A percentile compares a stretch with the other conserved stretches of the same genome.
These are phyloP conservation scores for Backusella tuberculispora DNA, from an alignment of 192 early-diverging fungal genomes.

Conservation along the genomic window DNA sequence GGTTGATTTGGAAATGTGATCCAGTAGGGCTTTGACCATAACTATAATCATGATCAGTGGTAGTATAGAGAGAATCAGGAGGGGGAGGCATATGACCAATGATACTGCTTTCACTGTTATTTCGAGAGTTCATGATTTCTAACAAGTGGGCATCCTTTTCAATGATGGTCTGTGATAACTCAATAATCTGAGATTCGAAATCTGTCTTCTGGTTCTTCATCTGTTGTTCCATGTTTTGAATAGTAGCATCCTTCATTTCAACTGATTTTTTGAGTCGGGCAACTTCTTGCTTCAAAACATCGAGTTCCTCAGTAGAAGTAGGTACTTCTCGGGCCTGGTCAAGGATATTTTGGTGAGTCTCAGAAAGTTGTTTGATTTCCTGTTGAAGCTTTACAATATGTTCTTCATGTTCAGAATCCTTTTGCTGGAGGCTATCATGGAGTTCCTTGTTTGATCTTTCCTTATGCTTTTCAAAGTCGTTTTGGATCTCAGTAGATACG, in stretches of 20 bases:
- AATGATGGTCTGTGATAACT: conserved; percentile 3
- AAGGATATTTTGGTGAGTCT: neutral
- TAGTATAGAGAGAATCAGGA: neutral
- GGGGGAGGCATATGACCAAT: conserved; percentile 11
- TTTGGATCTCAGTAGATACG: conserved; percentile 33
- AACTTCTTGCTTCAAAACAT: conserved; percentile 11
- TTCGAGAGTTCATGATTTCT: conserved; percentile 18
- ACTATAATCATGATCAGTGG: neutral
- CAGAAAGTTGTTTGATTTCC: neutral
- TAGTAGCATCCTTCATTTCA: neutral
- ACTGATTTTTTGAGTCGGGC: neutral
- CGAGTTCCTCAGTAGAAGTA: neutral
- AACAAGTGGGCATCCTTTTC: conserved; percentile 16
- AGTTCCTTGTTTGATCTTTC: neutral
- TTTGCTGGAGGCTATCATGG: neutral
- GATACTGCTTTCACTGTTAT: conserved; percentile 15
- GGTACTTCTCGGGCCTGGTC: neutral
- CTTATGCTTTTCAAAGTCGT: conserved; percentile 21
- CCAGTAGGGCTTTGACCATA: neutral
- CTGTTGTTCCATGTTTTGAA: neutral
- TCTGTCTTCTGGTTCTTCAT: neutral
- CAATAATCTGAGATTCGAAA: conserved; percentile 12
- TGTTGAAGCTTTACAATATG: neutral
- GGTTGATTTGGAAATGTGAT: conserved; percentile 1
- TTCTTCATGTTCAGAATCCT: neutral